Conservation (phyloP, 1,284 basidiomycete genomes). For the Naganishia liquefaciens region DNA sequence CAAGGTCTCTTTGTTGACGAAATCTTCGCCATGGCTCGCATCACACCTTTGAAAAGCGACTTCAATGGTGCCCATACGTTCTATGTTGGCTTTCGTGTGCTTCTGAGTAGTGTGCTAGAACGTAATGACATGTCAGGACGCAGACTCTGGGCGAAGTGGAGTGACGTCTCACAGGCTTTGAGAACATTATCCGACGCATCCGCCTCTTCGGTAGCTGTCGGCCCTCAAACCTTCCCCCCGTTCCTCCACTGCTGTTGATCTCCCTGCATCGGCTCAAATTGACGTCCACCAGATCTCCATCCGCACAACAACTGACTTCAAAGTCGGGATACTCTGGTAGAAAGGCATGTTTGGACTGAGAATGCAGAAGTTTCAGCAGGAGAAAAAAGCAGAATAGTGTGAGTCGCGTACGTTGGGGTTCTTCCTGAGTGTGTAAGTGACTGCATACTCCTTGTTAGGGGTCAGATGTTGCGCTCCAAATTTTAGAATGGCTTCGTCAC, state of each 20-base stretch:
- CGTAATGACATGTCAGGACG: background rate
- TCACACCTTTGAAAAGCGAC: conserved; percentile 23
- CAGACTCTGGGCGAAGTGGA: background rate
- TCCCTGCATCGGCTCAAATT: background rate
- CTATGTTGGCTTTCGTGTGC: conserved; percentile 3
- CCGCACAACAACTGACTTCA: conserved; percentile 12
- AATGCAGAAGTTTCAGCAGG: no score
- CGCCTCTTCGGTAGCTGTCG: conserved; percentile 2
- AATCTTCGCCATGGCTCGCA: conserved; percentile 1
- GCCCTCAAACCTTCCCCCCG: background rate
- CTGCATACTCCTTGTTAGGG: conserved; percentile 5
- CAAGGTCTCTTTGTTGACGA: conserved; percentile 12
- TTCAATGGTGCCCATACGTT: conserved; percentile 17
- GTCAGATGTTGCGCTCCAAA: background rate
- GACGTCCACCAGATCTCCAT: conserved; percentile 13
- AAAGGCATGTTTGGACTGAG: background rate
- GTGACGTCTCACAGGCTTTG: conserved; percentile 1
- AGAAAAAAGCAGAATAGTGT: background rate
- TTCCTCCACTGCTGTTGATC: background rate
- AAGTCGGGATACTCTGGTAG: background rate
- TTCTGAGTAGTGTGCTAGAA: background rate
- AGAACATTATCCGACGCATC: conserved; percentile 3
- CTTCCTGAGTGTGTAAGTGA: conserved; percentile 1
- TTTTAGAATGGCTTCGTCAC: no score
- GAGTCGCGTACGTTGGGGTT: background rate